phyloP scores from a whole-genome alignment of 83 land plant genomes.

The Picea mariana region DNA sequence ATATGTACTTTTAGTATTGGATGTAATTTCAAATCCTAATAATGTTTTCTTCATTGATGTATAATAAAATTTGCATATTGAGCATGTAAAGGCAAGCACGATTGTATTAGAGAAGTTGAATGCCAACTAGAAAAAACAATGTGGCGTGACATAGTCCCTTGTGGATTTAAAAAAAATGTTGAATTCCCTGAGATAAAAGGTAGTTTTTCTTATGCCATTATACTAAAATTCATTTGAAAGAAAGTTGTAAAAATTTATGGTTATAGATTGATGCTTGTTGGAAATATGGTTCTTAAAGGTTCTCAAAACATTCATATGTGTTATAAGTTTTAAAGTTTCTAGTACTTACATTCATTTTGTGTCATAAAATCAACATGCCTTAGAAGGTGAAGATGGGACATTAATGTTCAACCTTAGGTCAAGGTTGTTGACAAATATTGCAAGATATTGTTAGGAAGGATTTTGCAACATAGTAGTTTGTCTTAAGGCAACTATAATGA shows the following conservation, averaged over 20 bases:
- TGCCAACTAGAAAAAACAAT: slow-evolving; percentile 43
- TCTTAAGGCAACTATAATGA: slow-evolving; percentile 22
- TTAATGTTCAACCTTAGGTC: slow-evolving; percentile 17
- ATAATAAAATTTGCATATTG: slow-evolving; percentile 52
- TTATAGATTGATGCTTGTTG: background rate
- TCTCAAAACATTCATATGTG: background rate
- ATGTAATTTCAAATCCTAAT: too few species aligned
- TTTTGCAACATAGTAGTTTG: slow-evolving; percentile 32
- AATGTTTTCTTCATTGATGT: background rate
- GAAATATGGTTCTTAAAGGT: background rate
- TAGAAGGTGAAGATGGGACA: slow-evolving; percentile 25
- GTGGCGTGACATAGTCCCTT: slow-evolving; percentile 26
- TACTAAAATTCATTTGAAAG: too few species aligned
- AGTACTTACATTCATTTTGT: background rate
- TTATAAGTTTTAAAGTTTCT: background rate
- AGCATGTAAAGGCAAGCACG: slow-evolving; percentile 56
- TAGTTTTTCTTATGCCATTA: too few species aligned
- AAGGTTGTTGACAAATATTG: slow-evolving; percentile 57
- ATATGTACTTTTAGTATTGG: background rate
- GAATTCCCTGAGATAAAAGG: slow-evolving; percentile 36
- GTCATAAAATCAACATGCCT: slow-evolving; percentile 52
- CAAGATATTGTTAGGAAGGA: slow-evolving; percentile 37
- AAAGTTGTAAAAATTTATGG: too few species aligned
- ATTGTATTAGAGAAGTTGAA: slow-evolving; percentile 36
- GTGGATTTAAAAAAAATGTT: slow-evolving; percentile 39